A percentile compares a stretch with the other conserved stretches of the same genome.
These are phyloP conservation scores for Pulveroboletus ravenelii DNA, from an alignment of 768 basidiomycete species.

Conservation along the genomic window DNA sequence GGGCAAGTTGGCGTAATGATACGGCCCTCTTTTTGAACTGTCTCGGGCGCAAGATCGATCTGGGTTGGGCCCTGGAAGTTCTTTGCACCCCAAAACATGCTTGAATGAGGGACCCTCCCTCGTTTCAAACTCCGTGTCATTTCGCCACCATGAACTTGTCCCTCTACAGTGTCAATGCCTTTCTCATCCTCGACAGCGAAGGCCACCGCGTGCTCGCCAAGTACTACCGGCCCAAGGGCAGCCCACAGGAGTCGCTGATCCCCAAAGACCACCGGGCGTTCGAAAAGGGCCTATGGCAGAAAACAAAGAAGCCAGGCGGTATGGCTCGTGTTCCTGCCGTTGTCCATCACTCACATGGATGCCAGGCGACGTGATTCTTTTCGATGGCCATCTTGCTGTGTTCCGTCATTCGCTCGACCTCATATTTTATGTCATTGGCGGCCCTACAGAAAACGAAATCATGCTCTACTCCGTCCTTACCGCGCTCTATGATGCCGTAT, in stretches of 20 bases:
- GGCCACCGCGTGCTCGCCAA: slow-evolving; percentile 94
- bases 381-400: slow-evolving; percentile 84
- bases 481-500: slow-evolving; percentile 82
- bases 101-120: slow-evolving; percentile 1
- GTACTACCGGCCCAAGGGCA: slow-evolving; percentile 75
- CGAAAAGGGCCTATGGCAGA: slow-evolving; percentile 93
- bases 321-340: slow-evolving; percentile 20
- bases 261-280: slow-evolving; percentile 93
- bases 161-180: slow-evolving; percentile 81
- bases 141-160: slow-evolving; percentile 59
- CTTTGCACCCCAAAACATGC: slow-evolving; percentile 16
- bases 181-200: slow-evolving; percentile 92
- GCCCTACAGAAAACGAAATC: slow-evolving; percentile 87
- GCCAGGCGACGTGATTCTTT: slow-evolving; percentile 89
- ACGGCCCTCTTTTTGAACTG: slow-evolving; percentile 18
- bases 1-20: slow-evolving; percentile 31
- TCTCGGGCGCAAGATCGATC: slow-evolving; percentile 8
- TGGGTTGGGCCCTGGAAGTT: slow-evolving; percentile 1
- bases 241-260: slow-evolving; percentile 35
- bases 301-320: slow-evolving; percentile 94
- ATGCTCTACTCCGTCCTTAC: slow-evolving; percentile 86
- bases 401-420: slow-evolving; percentile 96
- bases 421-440: slow-evolving; percentile 89
- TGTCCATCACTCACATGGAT: not conserved
- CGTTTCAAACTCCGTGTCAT: slow-evolving; percentile 21